Conservation (phyloP, 768 basidiomycete genomes). For the Leucocoprinus leucothites region DNA sequence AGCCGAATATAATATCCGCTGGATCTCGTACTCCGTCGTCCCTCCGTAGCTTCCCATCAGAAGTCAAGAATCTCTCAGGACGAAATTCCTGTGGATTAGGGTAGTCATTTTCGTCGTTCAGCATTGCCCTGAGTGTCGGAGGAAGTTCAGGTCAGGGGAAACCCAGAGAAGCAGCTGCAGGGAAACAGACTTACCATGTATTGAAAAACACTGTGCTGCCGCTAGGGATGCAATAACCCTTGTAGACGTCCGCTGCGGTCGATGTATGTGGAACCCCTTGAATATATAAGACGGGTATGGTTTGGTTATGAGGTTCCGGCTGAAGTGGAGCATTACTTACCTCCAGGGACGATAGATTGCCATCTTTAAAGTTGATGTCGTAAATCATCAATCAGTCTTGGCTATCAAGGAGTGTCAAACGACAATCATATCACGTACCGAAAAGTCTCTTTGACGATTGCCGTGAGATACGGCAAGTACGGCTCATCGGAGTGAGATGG, state of each 20-base stretch:
- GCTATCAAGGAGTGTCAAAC: no score
- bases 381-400: no score
- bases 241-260: neutral
- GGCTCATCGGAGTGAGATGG: constrained; percentile 22
- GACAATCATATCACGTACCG: no score
- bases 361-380: no score
- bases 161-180: neutral
- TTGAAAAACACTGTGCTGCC: neutral
- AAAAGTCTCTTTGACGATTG: constrained; percentile 23
- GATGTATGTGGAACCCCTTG: constrained; percentile 3
- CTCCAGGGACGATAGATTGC: neutral
- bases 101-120: constrained; percentile 9
- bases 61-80: constrained; percentile 8
- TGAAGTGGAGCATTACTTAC: no score
- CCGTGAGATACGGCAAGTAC: constrained; percentile 22
- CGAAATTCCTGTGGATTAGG: constrained; percentile 8
- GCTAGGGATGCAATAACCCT: constrained; percentile 7
- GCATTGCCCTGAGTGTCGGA: constrained; percentile 8
- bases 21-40: constrained; percentile 7
- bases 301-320: no score
- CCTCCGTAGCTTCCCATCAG: constrained; percentile 2
- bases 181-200: constrained; percentile 1
- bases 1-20: constrained; percentile 9
- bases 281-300: no score
- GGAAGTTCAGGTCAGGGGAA: neutral